A percentile compares a stretch with the other conserved stretches of the same genome.
phyloP scores from a whole-genome alignment of 2,329 filamentous ascomycete species.

The Colletotrichum simmondsii region DNA sequence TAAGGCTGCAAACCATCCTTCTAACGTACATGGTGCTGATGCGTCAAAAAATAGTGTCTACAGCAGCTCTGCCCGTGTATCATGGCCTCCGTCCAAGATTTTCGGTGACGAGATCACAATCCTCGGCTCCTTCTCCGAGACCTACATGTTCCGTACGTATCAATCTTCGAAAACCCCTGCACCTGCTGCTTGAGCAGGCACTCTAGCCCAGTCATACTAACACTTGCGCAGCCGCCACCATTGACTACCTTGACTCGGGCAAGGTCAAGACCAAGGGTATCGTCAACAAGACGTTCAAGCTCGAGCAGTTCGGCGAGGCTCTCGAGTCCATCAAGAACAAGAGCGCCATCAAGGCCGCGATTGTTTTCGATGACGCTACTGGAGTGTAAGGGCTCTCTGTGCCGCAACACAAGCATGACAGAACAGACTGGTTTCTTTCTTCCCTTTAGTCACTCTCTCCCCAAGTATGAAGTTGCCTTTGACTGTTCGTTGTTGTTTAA shows the following conservation, averaged over 20 bases:
- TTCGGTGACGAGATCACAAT: conserved; percentile 78
- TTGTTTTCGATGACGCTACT: conserved; percentile 70
- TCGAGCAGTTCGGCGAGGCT: conserved; percentile 79
- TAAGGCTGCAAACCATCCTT: conserved; percentile 25
- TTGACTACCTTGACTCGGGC: conserved; percentile 66
- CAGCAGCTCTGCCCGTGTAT: conserved; percentile 68
- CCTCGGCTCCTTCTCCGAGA: conserved; percentile 78
- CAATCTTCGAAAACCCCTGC: background rate
- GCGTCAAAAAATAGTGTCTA: conserved; percentile 64
- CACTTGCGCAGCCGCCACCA: conserved; percentile 50
- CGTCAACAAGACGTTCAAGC: conserved; percentile 77
- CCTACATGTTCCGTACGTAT: conserved; percentile 73
- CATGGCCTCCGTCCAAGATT: conserved; percentile 78
- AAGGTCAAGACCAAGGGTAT: conserved; percentile 74
- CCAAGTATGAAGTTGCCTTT: background rate
- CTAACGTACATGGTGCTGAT: background rate
- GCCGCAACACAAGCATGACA: conserved; percentile 19
- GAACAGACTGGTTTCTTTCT: background rate
- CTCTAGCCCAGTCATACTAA: conserved; percentile 1
- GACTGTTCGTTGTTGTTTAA: background rate
- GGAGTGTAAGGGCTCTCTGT: conserved; percentile 35
- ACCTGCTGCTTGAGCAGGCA: background rate
- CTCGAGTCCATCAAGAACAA: conserved; percentile 79
- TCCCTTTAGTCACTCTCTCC: background rate
- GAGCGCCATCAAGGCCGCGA: conserved; percentile 79